Evolutionary conservation across 192 early-diverging fungal species (phyloP), one percentile per base, ranked within the genome.

Genomic region (Coemansia sp.): DNA sequence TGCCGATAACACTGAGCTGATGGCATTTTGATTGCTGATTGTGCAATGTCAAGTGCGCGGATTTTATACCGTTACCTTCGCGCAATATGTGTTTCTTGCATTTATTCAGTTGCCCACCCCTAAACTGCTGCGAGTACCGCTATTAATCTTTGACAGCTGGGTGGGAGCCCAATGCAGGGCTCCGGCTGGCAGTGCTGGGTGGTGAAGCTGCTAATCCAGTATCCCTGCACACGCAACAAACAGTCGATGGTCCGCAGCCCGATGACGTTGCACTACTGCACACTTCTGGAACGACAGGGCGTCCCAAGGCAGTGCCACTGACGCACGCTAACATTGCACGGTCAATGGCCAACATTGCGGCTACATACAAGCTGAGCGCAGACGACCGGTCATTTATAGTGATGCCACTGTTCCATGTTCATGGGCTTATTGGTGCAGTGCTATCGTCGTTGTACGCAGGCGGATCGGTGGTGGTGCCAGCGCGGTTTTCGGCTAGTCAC

Each of bases 331-430:
- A 93, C 66, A 70, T 94, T 24, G 79, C 85, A 8, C 83, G 81
- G 21, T 87, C 90, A 1, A 87, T 92, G 85, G 68, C 66, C 48
- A 94, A 94, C 73, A 93, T 91, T 41, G 66, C 82, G 6, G 53
- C 66, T n/a, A 90, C 93, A 2, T 92, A 90, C 66, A 43, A 43
- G 39, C 80, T 94, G 37, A 62, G 57, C 2, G 64, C 82, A 5
- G 32, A 53, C 3, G 93, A 94, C 72, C 60, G 83, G 17, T 86
- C 90, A 4, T 81, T 89, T 60, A 64, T 93, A 19, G 91, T 92
- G 19, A 93, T 93, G 91, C 91, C 93, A 6, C 83, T 94, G 19
- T 92, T 92, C 79, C 93, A 94, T 66, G 90, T 92, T 6, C 91
- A 94, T 68, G 93, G 93, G 9, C 75, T 94, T 41, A 85, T 94